Evolutionary conservation across 352 stramenopile species (phyloP).

Genomic region (Pythium pyrilobum): DNA sequence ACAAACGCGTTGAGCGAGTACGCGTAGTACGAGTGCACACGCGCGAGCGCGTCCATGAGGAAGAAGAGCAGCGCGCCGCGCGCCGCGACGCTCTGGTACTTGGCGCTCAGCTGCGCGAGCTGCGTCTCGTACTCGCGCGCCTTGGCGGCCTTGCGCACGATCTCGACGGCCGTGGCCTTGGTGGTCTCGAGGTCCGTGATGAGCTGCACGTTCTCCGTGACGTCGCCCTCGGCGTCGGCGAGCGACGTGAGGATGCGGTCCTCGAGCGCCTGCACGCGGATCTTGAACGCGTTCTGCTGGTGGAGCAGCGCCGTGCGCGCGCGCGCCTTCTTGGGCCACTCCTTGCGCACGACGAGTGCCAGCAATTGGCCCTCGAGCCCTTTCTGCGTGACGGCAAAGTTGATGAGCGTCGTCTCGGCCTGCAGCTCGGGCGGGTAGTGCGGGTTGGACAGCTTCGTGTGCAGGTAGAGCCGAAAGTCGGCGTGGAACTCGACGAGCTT

Average conservation of each 20-base stretch:
- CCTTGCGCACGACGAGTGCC: slow-evolving; percentile 82
- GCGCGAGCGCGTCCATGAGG: slow-evolving; percentile 90
- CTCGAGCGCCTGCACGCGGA: slow-evolving; percentile 82
- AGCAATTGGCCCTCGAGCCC: slow-evolving; percentile 90
- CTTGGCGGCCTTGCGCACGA: slow-evolving; percentile 75
- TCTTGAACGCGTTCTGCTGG: slow-evolving; percentile 90
- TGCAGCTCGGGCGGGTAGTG: slow-evolving; percentile 90
- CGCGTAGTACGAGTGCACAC: slow-evolving; percentile 94
- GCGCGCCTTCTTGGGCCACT: slow-evolving; percentile 84
- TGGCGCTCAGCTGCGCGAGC: slow-evolving; percentile 84
- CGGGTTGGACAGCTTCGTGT: slow-evolving; percentile 92
- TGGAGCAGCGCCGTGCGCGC: slow-evolving; percentile 76
- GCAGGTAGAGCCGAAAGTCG: slow-evolving; percentile 84
- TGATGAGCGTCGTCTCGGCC: slow-evolving; percentile 89
- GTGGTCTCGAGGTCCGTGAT: slow-evolving; percentile 94
- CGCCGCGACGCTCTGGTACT: slow-evolving; percentile 90
- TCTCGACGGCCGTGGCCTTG: slow-evolving; percentile 86
- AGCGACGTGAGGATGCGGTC: slow-evolving; percentile 87
- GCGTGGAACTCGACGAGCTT: slow-evolving; percentile 81
- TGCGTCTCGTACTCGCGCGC: slow-evolving; percentile 67
- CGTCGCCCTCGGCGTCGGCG: slow-evolving; percentile 72
- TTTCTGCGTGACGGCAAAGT: slow-evolving; percentile 88
- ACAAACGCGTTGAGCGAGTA: slow-evolving; percentile 95
- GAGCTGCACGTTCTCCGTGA: slow-evolving; percentile 95
- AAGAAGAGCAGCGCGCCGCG: slow-evolving; percentile 94